Base-by-base conservation (phyloP, 805 yeast genomes). In the Sporopachydermia lactativora region DNA sequence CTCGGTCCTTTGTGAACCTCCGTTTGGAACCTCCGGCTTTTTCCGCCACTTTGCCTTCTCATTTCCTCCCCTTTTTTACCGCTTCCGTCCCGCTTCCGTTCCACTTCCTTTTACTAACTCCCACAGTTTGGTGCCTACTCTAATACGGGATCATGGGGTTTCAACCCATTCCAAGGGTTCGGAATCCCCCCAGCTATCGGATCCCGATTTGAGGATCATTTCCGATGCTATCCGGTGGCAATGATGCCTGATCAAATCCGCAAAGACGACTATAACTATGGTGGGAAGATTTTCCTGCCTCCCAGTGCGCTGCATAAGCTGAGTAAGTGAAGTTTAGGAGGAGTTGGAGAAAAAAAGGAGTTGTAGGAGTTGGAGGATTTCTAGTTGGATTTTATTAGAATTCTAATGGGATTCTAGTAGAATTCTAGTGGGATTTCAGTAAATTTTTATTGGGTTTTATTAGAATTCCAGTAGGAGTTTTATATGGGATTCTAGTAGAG, bases 251-350 rank as follows among this genome's bases (percentile, higher is more conserved):
- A 78, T 55, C 51, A 69, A 50, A 68, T 68, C 45, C 60, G 86
- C 46, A 72, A 81, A 57, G 83, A 79, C 43, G 83, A 73, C 45
- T 79, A 94, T 39, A 86, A 92, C 53, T 89, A 62, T 60, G 97
- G 98, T 8, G 99, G 99, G 47, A 92, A 92, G 64, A 85, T 92
- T 41, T 86, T 89, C 47, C 59, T 92, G 39, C 99, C 99, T 3
- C 92, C 94, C 16, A 82, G 95, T 34, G 92, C 97, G 0, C 70
- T 92, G 47, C 81, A 79, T 56, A 85, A 81, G 55, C 68, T 92
- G 43, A 81, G 45, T 44, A 17, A 17, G 35, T 24, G 31, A 24
- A 24, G n/a, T 8, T 24, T 8, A 24, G 8, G 8, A 24, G 31
- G n/a, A 24, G 31, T n/a, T n/a, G n/a, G n/a, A n/a, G n/a, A n/a